A percentile compares a stretch with the other conserved stretches of the same genome.
Evolutionary conservation across 2,329 filamentous ascomycete genomes (phyloP).

Genomic region (Golovinomyces cichoracearum): DNA sequence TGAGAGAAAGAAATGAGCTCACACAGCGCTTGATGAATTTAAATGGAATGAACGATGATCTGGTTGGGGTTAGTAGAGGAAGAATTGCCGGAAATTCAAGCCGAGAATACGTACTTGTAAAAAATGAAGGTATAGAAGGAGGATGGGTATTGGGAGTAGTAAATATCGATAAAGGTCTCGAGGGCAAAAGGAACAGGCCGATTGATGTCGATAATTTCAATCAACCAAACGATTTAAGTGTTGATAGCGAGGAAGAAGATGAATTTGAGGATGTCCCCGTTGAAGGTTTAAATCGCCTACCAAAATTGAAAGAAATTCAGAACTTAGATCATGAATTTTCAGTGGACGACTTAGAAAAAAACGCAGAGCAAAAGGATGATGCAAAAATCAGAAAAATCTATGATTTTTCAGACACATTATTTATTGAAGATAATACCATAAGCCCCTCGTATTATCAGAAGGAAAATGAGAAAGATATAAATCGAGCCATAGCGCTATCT

Average conservation of each 20-base stretch:
- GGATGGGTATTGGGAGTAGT: slow-evolving; percentile 93
- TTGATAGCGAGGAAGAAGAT: slow-evolving; percentile 38
- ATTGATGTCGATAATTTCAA: slow-evolving; percentile 63
- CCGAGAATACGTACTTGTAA: slow-evolving; percentile 84
- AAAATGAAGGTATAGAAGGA: slow-evolving; percentile 81
- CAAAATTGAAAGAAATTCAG: slow-evolving; percentile 11
- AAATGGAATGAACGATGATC: slow-evolving; percentile 59
- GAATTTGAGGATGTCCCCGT: slow-evolving; percentile 17
- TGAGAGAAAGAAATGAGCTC: slow-evolving; percentile 73
- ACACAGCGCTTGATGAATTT: slow-evolving; percentile 89
- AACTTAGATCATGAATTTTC: slow-evolving; percentile 9
- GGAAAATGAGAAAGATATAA: slow-evolving; percentile 24
- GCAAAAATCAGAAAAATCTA: slow-evolving; percentile 3
- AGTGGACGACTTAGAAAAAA: slow-evolving; percentile 10
- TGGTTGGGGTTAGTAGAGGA: slow-evolving; percentile 32
- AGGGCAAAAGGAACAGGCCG: slow-evolving; percentile 57
- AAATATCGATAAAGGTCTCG: slow-evolving; percentile 46
- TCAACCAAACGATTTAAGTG: slow-evolving; percentile 28
- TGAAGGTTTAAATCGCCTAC: slow-evolving; percentile 15
- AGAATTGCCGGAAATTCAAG: slow-evolving; percentile 65
- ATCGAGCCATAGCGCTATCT: slow-evolving; percentile 60
- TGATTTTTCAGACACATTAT: slow-evolving; percentile 10
- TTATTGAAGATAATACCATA: slow-evolving; percentile 8
- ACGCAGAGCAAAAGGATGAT: slow-evolving; percentile 7
- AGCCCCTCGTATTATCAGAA: slow-evolving; percentile 4